Conservation (phyloP, 345 rosid species). For the Arabis alpina region DNA sequence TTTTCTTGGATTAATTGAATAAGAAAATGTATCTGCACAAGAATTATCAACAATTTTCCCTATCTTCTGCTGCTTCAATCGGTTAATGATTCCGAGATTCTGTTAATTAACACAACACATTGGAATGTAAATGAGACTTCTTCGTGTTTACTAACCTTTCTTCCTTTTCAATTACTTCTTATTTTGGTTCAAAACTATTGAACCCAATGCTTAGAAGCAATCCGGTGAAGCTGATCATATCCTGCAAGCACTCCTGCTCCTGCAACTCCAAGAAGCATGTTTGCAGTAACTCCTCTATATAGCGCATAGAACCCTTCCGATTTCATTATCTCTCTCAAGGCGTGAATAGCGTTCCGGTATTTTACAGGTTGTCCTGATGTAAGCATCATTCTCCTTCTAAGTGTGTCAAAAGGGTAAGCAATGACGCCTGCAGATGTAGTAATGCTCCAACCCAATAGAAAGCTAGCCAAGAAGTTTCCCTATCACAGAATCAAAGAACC, state of each 20-base stretch:
- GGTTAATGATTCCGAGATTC: conserved; percentile 26
- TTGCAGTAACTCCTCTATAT: conserved; percentile 83
- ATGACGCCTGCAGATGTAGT: conserved; percentile 82
- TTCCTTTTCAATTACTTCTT: background rate
- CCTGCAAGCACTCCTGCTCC: conserved; percentile 97
- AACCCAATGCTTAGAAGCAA: conserved; percentile 57
- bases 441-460: conserved; percentile 91
- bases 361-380: conserved; percentile 82
- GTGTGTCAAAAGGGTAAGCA: conserved; percentile 90
- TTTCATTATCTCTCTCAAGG: conserved; percentile 64
- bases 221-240: conserved; percentile 78
- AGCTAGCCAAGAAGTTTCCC: conserved; percentile 92
- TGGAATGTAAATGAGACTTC: conserved; percentile 24
- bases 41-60: conserved; percentile 39
- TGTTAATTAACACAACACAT: conserved; percentile 31
- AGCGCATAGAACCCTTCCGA: conserved; percentile 73
- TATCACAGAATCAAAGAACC: conserved; percentile 41
- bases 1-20: conserved; percentile 20
- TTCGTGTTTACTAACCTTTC: conserved; percentile 26
- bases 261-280: conserved; percentile 93
- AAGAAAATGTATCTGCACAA: conserved; percentile 37
- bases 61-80: conserved; percentile 21
- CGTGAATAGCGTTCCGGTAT: conserved; percentile 64
- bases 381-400: conserved; percentile 95
- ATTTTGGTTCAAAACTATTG: conserved; percentile 33